Percentiles rank a stretch among this genome's conserved stretches.
Conservation (phyloP, 2,329 filamentous ascomycete species). For the Clonostachys byssicola region DNA sequence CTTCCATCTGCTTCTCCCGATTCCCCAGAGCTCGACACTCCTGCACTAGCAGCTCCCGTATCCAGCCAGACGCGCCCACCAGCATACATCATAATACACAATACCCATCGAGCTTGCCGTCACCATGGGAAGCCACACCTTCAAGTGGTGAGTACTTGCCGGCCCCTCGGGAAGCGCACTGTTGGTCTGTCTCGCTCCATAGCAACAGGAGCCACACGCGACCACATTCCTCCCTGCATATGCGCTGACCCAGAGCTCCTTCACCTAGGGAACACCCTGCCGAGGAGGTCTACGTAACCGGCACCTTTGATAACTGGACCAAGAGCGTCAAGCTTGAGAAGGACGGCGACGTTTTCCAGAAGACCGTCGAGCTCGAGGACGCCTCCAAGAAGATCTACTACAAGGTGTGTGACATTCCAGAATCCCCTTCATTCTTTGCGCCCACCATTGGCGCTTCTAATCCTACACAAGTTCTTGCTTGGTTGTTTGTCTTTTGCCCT, state of each 20-base stretch:
- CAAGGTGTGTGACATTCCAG: conserved; percentile 64
- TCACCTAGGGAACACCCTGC: conserved; percentile 71
- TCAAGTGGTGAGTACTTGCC: conserved; percentile 57
- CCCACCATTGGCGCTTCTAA: not conserved
- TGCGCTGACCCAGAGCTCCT: not conserved
- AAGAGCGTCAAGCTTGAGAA: conserved; percentile 83
- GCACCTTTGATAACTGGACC: conserved; percentile 91
- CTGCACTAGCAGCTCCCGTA: too few species aligned
- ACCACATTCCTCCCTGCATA: not conserved
- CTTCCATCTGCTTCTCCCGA: too few species aligned
- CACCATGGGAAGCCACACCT: conserved; percentile 64
- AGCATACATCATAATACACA: too few species aligned
- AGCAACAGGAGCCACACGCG: not conserved
- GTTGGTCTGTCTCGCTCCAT: not conserved
- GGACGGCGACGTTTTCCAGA: conserved; percentile 69
- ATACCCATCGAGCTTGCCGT: not conserved
- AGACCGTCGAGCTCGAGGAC: conserved; percentile 70
- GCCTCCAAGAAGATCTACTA: conserved; percentile 75
- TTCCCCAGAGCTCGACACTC: too few species aligned
- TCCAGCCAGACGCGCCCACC: too few species aligned
- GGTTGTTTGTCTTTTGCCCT: conserved; percentile 5
- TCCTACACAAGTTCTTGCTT: not conserved
- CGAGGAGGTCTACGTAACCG: conserved; percentile 88
- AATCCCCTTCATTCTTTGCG: conserved; percentile 1
- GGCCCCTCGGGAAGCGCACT: conserved; percentile 4